These are phyloP conservation scores for Hymenotorrendiella dingleyae DNA, from an alignment of 2,329 filamentous ascomycete species.

Conservation along the genomic window DNA sequence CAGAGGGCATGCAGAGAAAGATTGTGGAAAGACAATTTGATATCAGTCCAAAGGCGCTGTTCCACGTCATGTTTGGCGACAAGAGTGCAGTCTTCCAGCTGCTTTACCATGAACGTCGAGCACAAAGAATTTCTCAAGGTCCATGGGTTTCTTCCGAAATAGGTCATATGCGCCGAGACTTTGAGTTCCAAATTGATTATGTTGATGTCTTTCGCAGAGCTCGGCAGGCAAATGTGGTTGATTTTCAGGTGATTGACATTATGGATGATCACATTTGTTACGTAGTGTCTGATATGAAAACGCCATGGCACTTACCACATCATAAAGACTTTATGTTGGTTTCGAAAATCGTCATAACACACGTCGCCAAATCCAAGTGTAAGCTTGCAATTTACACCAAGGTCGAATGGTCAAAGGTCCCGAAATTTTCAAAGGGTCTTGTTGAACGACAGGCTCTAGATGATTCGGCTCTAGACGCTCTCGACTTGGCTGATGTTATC, in stretches of 20 bases:
- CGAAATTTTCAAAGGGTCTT: slow-evolving; percentile 52
- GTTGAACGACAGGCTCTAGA: slow-evolving; percentile 68
- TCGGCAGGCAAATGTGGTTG: slow-evolving; percentile 59
- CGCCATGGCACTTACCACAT: slow-evolving; percentile 69
- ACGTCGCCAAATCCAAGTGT: slow-evolving; percentile 84
- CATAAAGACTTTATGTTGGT: slow-evolving; percentile 73
- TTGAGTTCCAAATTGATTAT: slow-evolving; percentile 71
- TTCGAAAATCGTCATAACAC: slow-evolving; percentile 89
- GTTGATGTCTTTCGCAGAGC: slow-evolving; percentile 58
- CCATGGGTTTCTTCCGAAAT: slow-evolving; percentile 73
- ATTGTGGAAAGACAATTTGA: slow-evolving; percentile 79
- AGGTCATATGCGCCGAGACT: slow-evolving; percentile 68
- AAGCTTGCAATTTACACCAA: slow-evolving; percentile 84
- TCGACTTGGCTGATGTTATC: slow-evolving; percentile 69
- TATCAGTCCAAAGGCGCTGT: slow-evolving; percentile 87
- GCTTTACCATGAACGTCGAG: slow-evolving; percentile 76
- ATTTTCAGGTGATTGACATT: slow-evolving; percentile 82
- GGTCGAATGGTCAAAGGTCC: slow-evolving; percentile 76
- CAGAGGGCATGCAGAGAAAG: slow-evolving; percentile 70
- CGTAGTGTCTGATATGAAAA: slow-evolving; percentile 56
- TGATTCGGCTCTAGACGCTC: slow-evolving; percentile 66
- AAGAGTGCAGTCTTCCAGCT: slow-evolving; percentile 92
- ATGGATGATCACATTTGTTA: slow-evolving; percentile 70
- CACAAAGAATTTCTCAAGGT: slow-evolving; percentile 74
- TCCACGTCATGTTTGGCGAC: slow-evolving; percentile 94